Evolutionary conservation across 73 alveolate species (phyloP).

Genomic region (Paramecium octaurelia): DNA sequence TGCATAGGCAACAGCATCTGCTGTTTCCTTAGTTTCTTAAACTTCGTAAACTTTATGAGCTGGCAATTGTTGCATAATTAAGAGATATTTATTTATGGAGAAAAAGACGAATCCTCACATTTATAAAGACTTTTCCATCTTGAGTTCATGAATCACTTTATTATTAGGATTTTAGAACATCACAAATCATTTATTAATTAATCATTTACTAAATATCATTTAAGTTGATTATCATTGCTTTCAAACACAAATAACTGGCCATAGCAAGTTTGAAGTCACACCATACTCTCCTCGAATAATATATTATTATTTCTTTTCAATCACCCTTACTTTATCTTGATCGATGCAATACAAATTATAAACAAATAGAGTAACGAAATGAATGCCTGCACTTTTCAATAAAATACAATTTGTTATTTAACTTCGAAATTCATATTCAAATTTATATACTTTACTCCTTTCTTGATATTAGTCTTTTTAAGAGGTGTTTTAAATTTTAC

Average conservation of each 20-base stretch:
- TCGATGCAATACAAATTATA: no score
- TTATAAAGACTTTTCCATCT: neutral
- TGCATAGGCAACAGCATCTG: conserved; percentile 51
- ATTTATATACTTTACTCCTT: neutral
- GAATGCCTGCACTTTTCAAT: no score
- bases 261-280: neutral
- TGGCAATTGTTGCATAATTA: conserved; percentile 21
- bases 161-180: neutral
- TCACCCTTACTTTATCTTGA: no score
- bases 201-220: neutral
- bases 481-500: neutral
- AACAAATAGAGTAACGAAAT: no score
- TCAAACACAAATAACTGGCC: neutral
- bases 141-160: neutral
- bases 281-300: neutral
- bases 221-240: neutral
- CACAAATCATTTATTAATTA: neutral
- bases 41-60: neutral
- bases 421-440: neutral
- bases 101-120: neutral
- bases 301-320: no score
- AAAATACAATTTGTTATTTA: no score
- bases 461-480: neutral
- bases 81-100: neutral
- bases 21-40: neutral